Conservation (phyloP, 495 filamentous ascomycete genomes). For the Penicillium simplicissimum region DNA sequence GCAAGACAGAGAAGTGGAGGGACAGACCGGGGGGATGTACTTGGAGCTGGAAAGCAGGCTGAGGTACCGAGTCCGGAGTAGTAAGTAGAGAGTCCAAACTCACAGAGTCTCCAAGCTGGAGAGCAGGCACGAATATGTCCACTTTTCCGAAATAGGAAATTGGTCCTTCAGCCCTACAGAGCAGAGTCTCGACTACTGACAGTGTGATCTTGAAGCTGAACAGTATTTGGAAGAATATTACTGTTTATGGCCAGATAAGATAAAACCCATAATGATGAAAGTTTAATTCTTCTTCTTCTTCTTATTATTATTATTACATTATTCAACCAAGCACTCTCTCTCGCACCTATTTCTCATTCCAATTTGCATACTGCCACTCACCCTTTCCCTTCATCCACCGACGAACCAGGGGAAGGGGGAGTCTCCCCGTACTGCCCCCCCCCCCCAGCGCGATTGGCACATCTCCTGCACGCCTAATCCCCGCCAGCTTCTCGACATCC, state of each 20-base stretch:
- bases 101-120: too few species aligned
- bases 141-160: constrained; percentile 17
- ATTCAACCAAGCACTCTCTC: not conserved
- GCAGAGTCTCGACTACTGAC: too few species aligned
- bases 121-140: constrained; percentile 1
- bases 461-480: constrained; percentile 5
- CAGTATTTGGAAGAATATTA: not conserved
- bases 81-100: not conserved
- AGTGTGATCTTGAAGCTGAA: not conserved
- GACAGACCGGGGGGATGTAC: not conserved
- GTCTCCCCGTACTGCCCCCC: not conserved
- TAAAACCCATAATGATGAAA: not conserved
- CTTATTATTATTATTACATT: not conserved
- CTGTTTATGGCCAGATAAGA: not conserved
- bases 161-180: constrained; percentile 19
- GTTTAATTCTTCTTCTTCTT: not conserved
- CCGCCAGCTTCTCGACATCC: not conserved
- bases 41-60: not conserved
- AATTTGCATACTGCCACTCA: constrained; percentile 5
- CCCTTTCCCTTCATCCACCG: too few species aligned
- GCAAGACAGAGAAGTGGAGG: not conserved
- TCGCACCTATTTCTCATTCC: not conserved
- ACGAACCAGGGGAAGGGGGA: not conserved
- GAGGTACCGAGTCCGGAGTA: too few species aligned
- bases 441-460: not conserved